These are phyloP conservation scores for Microcos paniculata DNA, from an alignment of 345 rosid species.

Conservation along the genomic window DNA sequence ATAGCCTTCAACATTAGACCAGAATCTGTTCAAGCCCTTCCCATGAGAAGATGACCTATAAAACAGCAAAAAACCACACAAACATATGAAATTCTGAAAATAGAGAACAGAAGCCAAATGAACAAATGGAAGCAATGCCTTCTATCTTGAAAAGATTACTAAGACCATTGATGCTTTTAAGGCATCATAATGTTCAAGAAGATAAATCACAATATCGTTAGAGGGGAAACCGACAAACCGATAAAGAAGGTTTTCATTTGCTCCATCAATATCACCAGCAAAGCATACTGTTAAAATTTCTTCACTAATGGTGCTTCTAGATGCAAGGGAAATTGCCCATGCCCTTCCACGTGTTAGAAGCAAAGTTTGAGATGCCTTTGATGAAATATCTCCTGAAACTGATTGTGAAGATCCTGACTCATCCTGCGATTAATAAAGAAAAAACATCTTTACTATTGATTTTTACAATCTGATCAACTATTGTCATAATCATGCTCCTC, in stretches of 20 bases:
- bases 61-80: conserved; percentile 14
- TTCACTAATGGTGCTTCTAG: conserved; percentile 42
- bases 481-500: not conserved
- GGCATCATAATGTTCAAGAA: not conserved
- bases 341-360: conserved; percentile 66
- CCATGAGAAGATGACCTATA: conserved; percentile 80
- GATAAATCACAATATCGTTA: not conserved
- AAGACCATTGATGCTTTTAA: not conserved
- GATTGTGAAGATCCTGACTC: conserved; percentile 43
- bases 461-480: not conserved
- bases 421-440: conserved; percentile 41
- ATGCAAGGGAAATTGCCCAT: conserved; percentile 63
- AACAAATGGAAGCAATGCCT: not conserved
- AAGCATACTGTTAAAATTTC: conserved; percentile 53
- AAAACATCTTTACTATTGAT: not conserved
- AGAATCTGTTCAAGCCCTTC: conserved; percentile 84
- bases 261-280: conserved; percentile 26
- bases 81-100: conserved; percentile 4
- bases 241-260: conserved; percentile 57
- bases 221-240: conserved; percentile 41
- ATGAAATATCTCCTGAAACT: conserved; percentile 27
- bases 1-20: conserved; percentile 88
- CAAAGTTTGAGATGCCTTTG: conserved; percentile 22
- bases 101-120: not conserved
- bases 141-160: not conserved